These are phyloP conservation scores for Pseudocercospora fuligena DNA, from an alignment of 2,329 filamentous ascomycete genomes.

Conservation along the genomic window DNA sequence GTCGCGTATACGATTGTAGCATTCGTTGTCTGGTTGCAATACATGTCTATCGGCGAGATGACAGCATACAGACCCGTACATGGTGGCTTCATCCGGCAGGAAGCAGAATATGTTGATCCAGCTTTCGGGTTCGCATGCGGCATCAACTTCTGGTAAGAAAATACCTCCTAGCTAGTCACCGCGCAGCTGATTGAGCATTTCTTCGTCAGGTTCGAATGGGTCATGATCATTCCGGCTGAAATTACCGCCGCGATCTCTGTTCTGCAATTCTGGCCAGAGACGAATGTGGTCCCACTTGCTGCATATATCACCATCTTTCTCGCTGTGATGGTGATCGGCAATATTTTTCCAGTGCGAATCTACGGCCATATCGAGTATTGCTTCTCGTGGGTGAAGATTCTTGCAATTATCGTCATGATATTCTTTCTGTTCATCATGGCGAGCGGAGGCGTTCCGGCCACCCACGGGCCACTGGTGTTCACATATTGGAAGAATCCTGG, in stretches of 20 bases:
- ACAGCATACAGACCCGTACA: conserved; percentile 27
- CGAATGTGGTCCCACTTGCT: conserved; percentile 36
- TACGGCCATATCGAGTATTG: conserved; percentile 42
- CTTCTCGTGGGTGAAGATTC: conserved; percentile 42
- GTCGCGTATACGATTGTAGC: conserved; percentile 41
- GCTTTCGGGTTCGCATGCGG: conserved; percentile 44
- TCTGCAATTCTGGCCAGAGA: conserved; percentile 41
- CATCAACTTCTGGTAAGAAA: conserved; percentile 36
- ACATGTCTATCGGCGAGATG: conserved; percentile 42
- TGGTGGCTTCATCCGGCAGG: conserved; percentile 43
- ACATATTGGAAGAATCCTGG: conserved; percentile 27
- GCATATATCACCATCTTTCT: conserved; percentile 44
- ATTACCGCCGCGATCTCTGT: conserved; percentile 44
- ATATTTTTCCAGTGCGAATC: conserved; percentile 34
- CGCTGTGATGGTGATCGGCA: conserved; percentile 35
- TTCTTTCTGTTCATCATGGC: conserved; percentile 46
- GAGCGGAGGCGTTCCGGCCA: conserved; percentile 41
- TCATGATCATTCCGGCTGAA: conserved; percentile 42
- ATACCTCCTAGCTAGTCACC: not conserved
- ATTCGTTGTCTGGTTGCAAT: conserved; percentile 43
- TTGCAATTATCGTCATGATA: conserved; percentile 42
- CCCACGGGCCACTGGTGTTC: conserved; percentile 42
- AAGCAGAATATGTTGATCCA: conserved; percentile 41
- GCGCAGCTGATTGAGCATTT: not conserved
- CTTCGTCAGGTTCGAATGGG: conserved; percentile 31